Base-by-base conservation (phyloP, 2,329 filamentous ascomycete species). In the Septoria linicola region DNA sequence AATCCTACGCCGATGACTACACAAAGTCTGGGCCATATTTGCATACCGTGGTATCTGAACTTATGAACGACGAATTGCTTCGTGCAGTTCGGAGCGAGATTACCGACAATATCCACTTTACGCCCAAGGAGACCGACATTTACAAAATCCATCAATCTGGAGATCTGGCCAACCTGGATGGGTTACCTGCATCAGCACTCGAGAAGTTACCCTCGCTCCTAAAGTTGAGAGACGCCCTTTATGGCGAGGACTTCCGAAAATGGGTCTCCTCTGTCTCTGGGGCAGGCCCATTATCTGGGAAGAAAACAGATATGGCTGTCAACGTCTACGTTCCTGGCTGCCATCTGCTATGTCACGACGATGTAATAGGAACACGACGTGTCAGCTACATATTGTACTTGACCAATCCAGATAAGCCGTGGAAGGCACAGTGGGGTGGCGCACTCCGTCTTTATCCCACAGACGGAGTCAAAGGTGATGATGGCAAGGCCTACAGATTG, bases 71-170 rank as follows among this genome's bases (percentile, higher is more conserved):
- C 63, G 71, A 77, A 41, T 84, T 99, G 14, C 82, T 99, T 40
- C 91, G 91, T 65, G 79, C 82, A 49, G 93, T 99, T 53, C 90
- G 93, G 67, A 75, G 80, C 65, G 93, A 99, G 74, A 92, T 97
- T 70, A 85, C 86, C 70, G 80, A 87, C 61, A 91, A 96, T 67
- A 88, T 99, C 61, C 85, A 88, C 61, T 99, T 99, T 75, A 96
- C 93, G 10, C 91, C 91, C 63, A 99, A 99, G 72, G 93, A 99
- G 73, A 99, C 93, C 41, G 93, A 99, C 70, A 99, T 99, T 64
- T 99, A 99, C 81, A 96, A 95, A 73, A 97, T 99, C 67, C 91
- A 96, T 79, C 93, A 99, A 76, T 97, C 92, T 3, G 93, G 93
- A 59, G 93, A 99, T 70, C 80, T 99, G 27, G 93, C 93, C 40